Base-by-base conservation (phyloP, 2,329 filamentous ascomycete genomes). In the Diaporthe citri region DNA sequence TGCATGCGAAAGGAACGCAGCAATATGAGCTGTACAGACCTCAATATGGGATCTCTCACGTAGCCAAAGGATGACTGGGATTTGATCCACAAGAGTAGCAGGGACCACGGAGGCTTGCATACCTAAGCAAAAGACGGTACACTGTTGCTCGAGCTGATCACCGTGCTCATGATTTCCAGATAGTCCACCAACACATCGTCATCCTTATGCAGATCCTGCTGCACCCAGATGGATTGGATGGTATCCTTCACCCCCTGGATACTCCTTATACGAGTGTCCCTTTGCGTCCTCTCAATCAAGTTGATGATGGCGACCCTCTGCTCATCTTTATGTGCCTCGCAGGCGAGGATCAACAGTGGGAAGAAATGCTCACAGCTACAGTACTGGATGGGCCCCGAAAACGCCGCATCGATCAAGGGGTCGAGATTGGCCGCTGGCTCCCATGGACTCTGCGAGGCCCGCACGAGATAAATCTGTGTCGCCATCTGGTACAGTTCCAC, bases 151-250 rank as follows among this genome's bases (percentile, higher is more conserved):
- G 80, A 79, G 71, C 78, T 81, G 31, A 81, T 73, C 0, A 79
- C 75, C 25, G 76, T 57, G 36, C 76, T 80, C 77, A 81, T 77
- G 22, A 80, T 46, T 0, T 74, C 76, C 8, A 80, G 73, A 71
- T 84, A 84, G 22, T 81, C 77, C n/a, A 80, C 31, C 52, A 84
- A 9, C 2, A 81, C 39, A 28, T 83, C 82, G 5, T 43, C 59
- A 25, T 84, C 82, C 0, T 76, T 79, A 48, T 82, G 76, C 5
- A 84, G 78, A 69, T 84, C 83, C 62, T 80, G 80, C 72, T 84
- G 82, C 64, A 80, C 79, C 83, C 83, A 84, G 25, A 83, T 77
- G 0, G 80, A 77, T 51, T 79, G 78, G 3, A 84, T 80, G 2
- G 64, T 69, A 10, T 69, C 48, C 34, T 69, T 69, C 15, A 69